These are phyloP conservation scores for Stevia rebaudiana DNA, from an alignment of 140 eudicot genomes.

Conservation along the genomic window DNA sequence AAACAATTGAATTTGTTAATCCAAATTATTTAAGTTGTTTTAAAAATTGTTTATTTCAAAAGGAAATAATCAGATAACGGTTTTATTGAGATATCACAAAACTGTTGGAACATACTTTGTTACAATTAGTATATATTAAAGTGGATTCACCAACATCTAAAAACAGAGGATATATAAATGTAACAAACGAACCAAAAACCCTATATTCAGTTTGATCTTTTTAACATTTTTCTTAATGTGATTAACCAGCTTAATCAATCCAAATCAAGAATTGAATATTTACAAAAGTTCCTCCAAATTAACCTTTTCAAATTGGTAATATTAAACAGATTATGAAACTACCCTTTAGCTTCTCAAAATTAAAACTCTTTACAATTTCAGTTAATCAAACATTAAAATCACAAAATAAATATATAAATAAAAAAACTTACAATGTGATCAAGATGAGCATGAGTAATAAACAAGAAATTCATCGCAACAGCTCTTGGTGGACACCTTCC, in stretches of 20 bases:
- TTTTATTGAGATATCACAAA: neutral
- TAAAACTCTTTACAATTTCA: neutral
- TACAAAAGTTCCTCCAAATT: no score
- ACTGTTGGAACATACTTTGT: neutral
- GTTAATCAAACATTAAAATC: constrained; percentile 4
- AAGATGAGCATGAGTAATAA: constrained; percentile 94
- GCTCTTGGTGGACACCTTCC: constrained; percentile 92
- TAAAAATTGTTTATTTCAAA: neutral
- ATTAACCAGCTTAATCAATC: neutral
- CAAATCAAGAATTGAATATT: neutral
- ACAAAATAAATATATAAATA: neutral
- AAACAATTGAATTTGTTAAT: constrained; percentile 17
- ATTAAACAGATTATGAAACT: neutral
- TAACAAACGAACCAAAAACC: neutral
- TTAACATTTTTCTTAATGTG: neutral
- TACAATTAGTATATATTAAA: neutral
- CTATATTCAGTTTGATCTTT: neutral
- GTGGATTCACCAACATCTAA: neutral
- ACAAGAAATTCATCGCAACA: constrained; percentile 74
- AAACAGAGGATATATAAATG: neutral
- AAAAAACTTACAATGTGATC: constrained; percentile 73
- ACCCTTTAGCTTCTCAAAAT: neutral
- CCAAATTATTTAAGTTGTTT: neutral
- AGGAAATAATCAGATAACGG: neutral
- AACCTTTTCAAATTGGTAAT: neutral